Conservation (phyloP, 345 rosid species). For the Pugionium dolabratum region DNA sequence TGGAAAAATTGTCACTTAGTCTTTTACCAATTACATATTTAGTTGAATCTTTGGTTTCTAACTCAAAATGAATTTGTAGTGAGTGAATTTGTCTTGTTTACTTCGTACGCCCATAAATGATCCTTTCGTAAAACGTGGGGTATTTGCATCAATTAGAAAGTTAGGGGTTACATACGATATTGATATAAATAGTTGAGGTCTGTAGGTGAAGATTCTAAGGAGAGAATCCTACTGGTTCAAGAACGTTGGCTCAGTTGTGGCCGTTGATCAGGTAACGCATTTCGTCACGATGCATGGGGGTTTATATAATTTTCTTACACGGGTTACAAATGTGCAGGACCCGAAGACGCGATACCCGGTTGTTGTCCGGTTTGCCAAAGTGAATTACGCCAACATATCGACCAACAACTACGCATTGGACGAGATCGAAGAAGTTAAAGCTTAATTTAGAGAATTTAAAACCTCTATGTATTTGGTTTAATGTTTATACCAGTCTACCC, state of each 20-base stretch:
- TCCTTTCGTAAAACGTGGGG: neutral
- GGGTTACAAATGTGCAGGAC: constrained; percentile 50
- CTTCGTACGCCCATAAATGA: neutral
- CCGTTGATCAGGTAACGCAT: constrained; percentile 74
- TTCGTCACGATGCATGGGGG: neutral
- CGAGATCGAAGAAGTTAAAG: constrained; percentile 71
- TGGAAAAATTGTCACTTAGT: neutral
- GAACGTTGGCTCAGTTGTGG: constrained; percentile 77
- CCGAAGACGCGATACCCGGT: constrained; percentile 85
- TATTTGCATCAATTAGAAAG: neutral
- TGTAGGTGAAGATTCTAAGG: constrained; percentile 89
- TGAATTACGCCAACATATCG: constrained; percentile 83
- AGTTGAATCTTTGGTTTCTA: neutral
- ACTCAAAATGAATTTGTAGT: too few species aligned
- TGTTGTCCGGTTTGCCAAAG: constrained; percentile 87
- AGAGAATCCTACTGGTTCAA: constrained; percentile 96
- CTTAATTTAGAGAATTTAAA: constrained; percentile 34
- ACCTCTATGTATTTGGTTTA: constrained; percentile 16
- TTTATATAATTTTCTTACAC: neutral
- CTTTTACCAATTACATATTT: neutral
- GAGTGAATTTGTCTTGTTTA: neutral
- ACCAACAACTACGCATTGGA: constrained; percentile 96
- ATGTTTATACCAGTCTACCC: constrained; percentile 20
- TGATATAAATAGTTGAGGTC: neutral
- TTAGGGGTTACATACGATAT: neutral